Conservation (phyloP, 805 yeast genomes). For the Starmera dryadoides region DNA sequence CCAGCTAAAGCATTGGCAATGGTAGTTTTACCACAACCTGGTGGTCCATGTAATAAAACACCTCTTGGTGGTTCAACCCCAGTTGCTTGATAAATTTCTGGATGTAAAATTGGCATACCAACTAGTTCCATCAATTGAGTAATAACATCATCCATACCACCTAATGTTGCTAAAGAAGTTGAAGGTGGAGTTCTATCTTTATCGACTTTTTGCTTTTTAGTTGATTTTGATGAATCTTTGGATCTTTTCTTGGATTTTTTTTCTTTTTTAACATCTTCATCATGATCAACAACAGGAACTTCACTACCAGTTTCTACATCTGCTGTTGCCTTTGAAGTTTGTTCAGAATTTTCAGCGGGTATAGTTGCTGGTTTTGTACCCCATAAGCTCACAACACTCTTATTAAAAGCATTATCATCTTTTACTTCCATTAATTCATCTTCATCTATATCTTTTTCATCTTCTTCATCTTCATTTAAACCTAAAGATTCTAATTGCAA, state of each 20-base stretch:
- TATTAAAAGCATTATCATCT: slow-evolving; percentile 67
- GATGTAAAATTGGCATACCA: slow-evolving; percentile 88
- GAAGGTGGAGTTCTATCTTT: slow-evolving; percentile 67
- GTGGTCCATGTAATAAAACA: slow-evolving; percentile 92
- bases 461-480: slow-evolving; percentile 19
- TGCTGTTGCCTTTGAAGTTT: slow-evolving; percentile 6
- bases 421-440: slow-evolving; percentile 56
- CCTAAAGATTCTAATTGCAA: slow-evolving; percentile 37
- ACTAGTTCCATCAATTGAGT: slow-evolving; percentile 84
- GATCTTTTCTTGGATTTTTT: slow-evolving; percentile 43
- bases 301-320: slow-evolving; percentile 6
- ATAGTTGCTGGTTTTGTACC: slow-evolving; percentile 22
- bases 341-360: slow-evolving; percentile 20
- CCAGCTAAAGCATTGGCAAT: slow-evolving; percentile 96
- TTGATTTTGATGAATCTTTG: slow-evolving; percentile 30
- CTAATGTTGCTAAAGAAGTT: slow-evolving; percentile 63
- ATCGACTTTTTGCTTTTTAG: slow-evolving; percentile 35
- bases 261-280: slow-evolving; percentile 25
- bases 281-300: slow-evolving; percentile 7
- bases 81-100: slow-evolving; percentile 79
- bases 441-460: slow-evolving; percentile 21
- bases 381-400: slow-evolving; percentile 73
- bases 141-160: slow-evolving; percentile 85
- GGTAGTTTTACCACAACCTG: slow-evolving; percentile 97
- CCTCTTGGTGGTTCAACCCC: slow-evolving; percentile 97